Conservation (phyloP, 495 filamentous ascomycete species). For the Parmelia sp. region DNA sequence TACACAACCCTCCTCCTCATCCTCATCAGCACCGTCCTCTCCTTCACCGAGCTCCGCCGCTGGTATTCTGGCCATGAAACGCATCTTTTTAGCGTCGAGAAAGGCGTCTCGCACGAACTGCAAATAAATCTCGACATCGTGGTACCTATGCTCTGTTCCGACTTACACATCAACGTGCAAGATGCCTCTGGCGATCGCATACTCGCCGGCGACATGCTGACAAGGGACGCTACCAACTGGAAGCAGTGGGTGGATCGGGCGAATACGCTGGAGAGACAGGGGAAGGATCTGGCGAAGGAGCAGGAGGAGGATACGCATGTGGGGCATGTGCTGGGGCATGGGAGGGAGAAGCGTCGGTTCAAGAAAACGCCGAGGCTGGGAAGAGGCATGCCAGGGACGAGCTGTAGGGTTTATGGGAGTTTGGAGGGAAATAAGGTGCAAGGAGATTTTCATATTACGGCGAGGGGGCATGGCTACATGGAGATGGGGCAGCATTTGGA, state of each 20-base stretch:
- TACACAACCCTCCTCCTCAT: constrained; percentile 87
- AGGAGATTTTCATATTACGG: constrained; percentile 97
- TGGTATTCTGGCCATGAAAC: constrained; percentile 79
- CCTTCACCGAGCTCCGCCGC: constrained; percentile 65
- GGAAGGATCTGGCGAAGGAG: constrained; percentile 37
- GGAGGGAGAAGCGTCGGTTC: constrained; percentile 48
- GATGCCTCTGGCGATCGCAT: constrained; percentile 90
- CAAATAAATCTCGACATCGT: constrained; percentile 96
- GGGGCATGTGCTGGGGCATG: constrained; percentile 46
- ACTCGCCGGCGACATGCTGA: constrained; percentile 68
- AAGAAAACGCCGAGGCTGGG: constrained; percentile 62
- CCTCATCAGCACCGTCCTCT: constrained; percentile 61
- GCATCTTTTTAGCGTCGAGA: constrained; percentile 91
- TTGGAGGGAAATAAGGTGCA: constrained; percentile 93
- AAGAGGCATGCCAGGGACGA: constrained; percentile 48
- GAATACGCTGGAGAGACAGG: constrained; percentile 55
- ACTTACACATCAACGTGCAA: constrained; percentile 94
- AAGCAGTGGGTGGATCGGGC: constrained; percentile 72
- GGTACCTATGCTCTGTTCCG: constrained; percentile 79
- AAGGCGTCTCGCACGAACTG: constrained; percentile 76
- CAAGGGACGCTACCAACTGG: constrained; percentile 74
- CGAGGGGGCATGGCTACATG: constrained; percentile 85
- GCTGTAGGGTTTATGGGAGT: constrained; percentile 83
- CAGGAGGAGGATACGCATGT: constrained; percentile 52
- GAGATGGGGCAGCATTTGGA: constrained; percentile 77